A percentile compares a stretch with the other conserved stretches of the same genome.
Evolutionary conservation across 805 yeast genomes (phyloP).

Genomic region (Sugiyamaella boreocaroliniensis): DNA sequence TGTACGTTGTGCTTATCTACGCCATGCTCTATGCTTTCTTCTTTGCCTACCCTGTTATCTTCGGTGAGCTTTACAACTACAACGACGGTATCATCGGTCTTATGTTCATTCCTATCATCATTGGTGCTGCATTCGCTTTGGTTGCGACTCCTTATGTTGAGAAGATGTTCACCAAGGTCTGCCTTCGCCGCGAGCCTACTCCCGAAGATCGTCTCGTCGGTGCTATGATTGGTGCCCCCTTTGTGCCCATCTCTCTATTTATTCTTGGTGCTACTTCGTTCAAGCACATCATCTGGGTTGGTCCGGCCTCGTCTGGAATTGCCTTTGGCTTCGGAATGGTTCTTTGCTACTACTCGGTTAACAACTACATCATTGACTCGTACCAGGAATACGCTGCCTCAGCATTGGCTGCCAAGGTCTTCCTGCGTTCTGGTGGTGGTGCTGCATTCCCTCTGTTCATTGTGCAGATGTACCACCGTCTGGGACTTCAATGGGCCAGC

Average conservation of each 20-base stretch:
- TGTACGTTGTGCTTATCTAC: constrained; percentile 81
- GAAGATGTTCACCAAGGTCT: constrained; percentile 46
- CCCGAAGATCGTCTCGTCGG: constrained; percentile 55
- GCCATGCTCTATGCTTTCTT: constrained; percentile 88
- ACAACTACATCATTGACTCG: constrained; percentile 68
- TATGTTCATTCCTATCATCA: constrained; percentile 83
- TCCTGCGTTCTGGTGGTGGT: constrained; percentile 55
- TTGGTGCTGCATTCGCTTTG: constrained; percentile 75
- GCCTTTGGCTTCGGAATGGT: constrained; percentile 51
- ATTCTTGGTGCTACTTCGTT: constrained; percentile 57
- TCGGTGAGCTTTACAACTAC: constrained; percentile 60
- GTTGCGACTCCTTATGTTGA: constrained; percentile 72
- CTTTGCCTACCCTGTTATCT: constrained; percentile 91
- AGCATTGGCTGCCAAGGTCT: constrained; percentile 57
- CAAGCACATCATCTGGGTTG: constrained; percentile 41
- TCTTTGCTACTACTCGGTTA: constrained; percentile 62
- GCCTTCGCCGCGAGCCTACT: constrained; percentile 39
- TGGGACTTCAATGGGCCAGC: constrained; percentile 49
- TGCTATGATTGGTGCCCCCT: constrained; percentile 41
- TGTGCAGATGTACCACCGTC: constrained; percentile 44
- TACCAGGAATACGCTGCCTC: constrained; percentile 57
- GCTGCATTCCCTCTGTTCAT: constrained; percentile 55
- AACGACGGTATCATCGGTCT: constrained; percentile 74
- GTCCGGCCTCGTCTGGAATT: constrained; percentile 52
- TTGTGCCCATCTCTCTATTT: constrained; percentile 47